These are phyloP conservation scores for Phytophthora parvispora DNA, from an alignment of 352 stramenopile species.

Conservation along the genomic window DNA sequence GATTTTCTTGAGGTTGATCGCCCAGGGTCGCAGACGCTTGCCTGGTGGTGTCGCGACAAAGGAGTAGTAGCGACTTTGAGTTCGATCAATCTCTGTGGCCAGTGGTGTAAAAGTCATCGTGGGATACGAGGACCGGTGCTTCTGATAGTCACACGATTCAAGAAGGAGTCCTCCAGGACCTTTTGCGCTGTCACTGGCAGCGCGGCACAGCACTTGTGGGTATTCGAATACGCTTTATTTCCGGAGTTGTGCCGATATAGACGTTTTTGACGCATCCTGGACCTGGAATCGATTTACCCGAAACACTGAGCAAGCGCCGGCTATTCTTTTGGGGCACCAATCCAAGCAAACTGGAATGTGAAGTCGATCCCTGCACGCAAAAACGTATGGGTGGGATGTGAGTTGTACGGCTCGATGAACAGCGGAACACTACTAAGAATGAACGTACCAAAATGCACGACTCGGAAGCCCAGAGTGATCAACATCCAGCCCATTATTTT, in stretches of 20 bases:
- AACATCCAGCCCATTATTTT: conserved; percentile 47
- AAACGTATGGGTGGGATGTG: neutral
- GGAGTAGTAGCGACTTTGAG: conserved; percentile 3
- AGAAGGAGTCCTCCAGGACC: neutral
- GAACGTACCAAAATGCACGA: conserved; percentile 39
- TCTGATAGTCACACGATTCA: no score
- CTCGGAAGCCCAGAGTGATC: conserved; percentile 26
- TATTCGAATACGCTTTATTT: neutral
- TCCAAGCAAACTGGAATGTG: conserved; percentile 34
- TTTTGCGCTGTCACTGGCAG: neutral
- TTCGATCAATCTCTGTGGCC: neutral
- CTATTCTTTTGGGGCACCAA: conserved; percentile 4
- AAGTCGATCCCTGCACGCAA: conserved; percentile 29
- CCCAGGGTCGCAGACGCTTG: conserved; percentile 2
- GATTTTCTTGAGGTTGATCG: conserved; percentile 7
- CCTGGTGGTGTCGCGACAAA: neutral
- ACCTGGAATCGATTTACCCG: neutral
- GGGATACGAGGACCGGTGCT: no score
- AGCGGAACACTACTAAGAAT: neutral
- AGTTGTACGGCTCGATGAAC: neutral
- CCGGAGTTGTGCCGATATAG: neutral
- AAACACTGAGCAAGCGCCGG: neutral
- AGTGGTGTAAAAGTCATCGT: neutral
- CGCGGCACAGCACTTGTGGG: neutral
- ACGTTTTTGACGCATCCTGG: neutral